Evolutionary conservation across 2,329 filamentous ascomycete species (phyloP).

Genomic region (Claviceps sp.): DNA sequence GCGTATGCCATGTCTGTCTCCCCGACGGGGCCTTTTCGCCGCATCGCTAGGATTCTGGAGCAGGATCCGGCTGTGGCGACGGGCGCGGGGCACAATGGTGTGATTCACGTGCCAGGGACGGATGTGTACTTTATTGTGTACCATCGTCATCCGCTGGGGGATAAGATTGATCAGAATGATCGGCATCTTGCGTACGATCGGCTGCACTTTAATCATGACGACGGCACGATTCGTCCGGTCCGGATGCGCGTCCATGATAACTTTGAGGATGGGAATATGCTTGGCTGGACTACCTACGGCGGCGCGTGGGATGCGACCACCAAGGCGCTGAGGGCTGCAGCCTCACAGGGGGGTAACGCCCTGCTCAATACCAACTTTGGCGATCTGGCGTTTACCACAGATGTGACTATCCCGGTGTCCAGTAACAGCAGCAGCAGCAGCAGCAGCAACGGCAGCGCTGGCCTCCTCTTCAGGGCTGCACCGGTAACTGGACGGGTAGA

Average conservation of each 20-base stretch:
- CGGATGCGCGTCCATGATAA: conserved; percentile 31
- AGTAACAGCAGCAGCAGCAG: conserved; percentile 6
- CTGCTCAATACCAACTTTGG: conserved; percentile 24
- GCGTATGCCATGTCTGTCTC: conserved; percentile 28
- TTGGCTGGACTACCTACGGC: conserved; percentile 21
- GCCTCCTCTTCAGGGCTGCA: conserved; percentile 23
- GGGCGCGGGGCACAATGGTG: conserved; percentile 29
- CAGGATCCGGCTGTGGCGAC: conserved; percentile 28
- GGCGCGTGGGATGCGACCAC: conserved; percentile 8
- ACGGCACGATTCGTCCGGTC: conserved; percentile 25
- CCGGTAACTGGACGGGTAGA: conserved; percentile 7
- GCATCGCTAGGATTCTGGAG: conserved; percentile 25
- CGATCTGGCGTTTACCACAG: conserved; percentile 18
- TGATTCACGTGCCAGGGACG: conserved; percentile 29
- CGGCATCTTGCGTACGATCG: conserved; percentile 33
- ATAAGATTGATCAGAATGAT: conserved; percentile 29
- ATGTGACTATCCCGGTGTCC: conserved; percentile 9
- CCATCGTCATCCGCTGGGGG: conserved; percentile 29
- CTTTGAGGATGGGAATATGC: conserved; percentile 25
- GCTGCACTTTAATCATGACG: conserved; percentile 30
- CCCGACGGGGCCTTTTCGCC: conserved; percentile 27
- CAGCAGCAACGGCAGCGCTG: conserved; percentile 9
- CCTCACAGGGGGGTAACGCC: conserved; percentile 12
- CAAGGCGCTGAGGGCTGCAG: conserved; percentile 11
- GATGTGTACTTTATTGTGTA: conserved; percentile 35